Evolutionary conservation across 2,329 filamentous ascomycete genomes (phyloP), one percentile per base, ranked within the genome.

Genomic region (Colletotrichum sp.): DNA sequence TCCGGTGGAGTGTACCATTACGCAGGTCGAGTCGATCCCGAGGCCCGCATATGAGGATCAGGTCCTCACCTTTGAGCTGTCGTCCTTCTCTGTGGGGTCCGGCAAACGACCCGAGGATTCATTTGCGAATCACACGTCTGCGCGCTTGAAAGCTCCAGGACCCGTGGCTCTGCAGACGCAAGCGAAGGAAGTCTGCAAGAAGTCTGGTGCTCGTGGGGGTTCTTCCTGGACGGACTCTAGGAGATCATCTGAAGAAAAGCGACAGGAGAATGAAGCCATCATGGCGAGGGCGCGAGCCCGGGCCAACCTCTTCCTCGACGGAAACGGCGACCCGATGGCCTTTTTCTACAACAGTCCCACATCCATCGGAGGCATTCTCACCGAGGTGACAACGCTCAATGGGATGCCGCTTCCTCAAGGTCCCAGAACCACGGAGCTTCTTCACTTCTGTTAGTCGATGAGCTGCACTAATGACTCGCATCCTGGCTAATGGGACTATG

Each of bases 331-430:
- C 36, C 78, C 78, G 28, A 32, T 68, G 59, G 78, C 78, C 21
- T 79, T 81, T 18, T 68, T 36, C 9, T 48, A 77, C 48, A 75
- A 74, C 28, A 78, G 75, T 60, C 76, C 76, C 9, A 13, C 57
- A 8, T 75, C 77, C 14, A 73, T 81, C 13, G 78, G 78, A 8
- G 78, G 78, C 32, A 78, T 80, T 52, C 77, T 81, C 34, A 72
- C 78, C 2, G 74, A 81, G 77, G 74, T 52, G 71, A 79, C 69
- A 84, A 88, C 81, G 86, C 86, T 83, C 87, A 87, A 74, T 82
- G 76, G 75, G 5, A 73, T 82, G 60, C 79, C 79, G 18, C 78
- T 82, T 36, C 79, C 79, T 8, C 21, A 78, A 12, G 78, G 79
- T 2, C 72, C 70, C 18, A 75, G 78, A 4, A 80, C 82, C 55